Percentiles rank a stretch among this genome's conserved stretches.
phyloP scores from a whole-genome alignment of 305 asterid species.

The Ilex paraguariensis region DNA sequence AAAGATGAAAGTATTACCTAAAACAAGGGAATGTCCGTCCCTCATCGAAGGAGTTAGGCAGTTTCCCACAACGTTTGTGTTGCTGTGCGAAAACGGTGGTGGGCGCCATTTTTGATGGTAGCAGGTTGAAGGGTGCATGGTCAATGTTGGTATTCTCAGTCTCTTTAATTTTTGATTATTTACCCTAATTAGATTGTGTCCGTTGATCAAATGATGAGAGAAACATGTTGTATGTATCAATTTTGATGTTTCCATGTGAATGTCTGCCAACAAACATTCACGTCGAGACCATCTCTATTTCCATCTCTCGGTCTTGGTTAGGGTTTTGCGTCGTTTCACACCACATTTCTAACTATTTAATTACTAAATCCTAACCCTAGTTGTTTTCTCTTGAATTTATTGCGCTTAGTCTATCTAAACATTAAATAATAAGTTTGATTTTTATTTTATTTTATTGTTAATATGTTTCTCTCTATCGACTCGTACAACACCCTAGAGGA shows the following conservation, averaged over 20 bases:
- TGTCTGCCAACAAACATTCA: conserved; percentile 89
- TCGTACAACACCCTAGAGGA: conserved; percentile 40
- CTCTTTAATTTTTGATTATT: too few relatives aligned
- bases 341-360: conserved; percentile 30
- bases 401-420: conserved; percentile 34
- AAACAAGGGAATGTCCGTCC: too few relatives aligned
- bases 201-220: conserved; percentile 9
- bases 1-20: too few relatives aligned
- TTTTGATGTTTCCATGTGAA: conserved; percentile 48
- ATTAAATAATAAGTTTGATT: conserved; percentile 12
- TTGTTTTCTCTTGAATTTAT: conserved; percentile 31
- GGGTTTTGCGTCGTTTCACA: conserved; percentile 42
- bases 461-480: conserved; percentile 8
- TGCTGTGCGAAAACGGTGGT: too few relatives aligned
- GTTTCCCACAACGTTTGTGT: too few relatives aligned
- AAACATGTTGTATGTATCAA: conserved; percentile 7
- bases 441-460: conserved; percentile 11
- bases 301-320: conserved; percentile 41
- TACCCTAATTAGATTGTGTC: too few relatives aligned
- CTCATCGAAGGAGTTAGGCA: too few relatives aligned
- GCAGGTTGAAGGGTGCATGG: too few relatives aligned
- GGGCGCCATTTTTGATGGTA: too few relatives aligned
- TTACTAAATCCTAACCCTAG: too few relatives aligned
- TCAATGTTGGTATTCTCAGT: too few relatives aligned
- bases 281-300: conserved; percentile 53